These are phyloP conservation scores for Aspergillus brunneoviolaceus DNA, from an alignment of 2,329 filamentous ascomycete genomes.

Conservation along the genomic window DNA sequence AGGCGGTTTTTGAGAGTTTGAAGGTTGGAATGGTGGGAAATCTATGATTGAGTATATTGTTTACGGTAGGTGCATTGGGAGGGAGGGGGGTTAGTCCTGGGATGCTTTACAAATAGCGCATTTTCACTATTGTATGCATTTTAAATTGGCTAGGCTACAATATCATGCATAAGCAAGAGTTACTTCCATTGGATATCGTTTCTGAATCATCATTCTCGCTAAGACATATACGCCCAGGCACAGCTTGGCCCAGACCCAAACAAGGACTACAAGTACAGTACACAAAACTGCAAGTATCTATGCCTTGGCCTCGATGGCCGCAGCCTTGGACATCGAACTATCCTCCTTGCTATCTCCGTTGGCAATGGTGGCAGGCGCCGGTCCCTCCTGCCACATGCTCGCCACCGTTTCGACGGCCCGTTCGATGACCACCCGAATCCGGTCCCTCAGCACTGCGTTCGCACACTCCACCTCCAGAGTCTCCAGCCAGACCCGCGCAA, in stretches of 20 bases:
- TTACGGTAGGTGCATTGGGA: background rate
- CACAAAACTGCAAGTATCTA: slow-evolving; percentile 5
- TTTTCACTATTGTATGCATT: too few species aligned
- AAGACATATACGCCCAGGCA: background rate
- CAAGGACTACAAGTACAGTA: background rate
- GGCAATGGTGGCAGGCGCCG: slow-evolving; percentile 21
- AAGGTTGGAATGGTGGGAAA: background rate
- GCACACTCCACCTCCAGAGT: slow-evolving; percentile 83
- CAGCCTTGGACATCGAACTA: slow-evolving; percentile 16
- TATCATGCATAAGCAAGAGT: background rate
- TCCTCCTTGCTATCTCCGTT: slow-evolving; percentile 26
- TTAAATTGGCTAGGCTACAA: too few species aligned
- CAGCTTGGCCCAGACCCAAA: background rate
- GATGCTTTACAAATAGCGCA: too few species aligned
- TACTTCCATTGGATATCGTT: background rate
- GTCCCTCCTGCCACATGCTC: slow-evolving; percentile 56
- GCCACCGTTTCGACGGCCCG: slow-evolving; percentile 83
- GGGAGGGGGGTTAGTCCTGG: too few species aligned
- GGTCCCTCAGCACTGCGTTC: slow-evolving; percentile 74
- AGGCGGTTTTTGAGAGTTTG: slow-evolving; percentile 46
- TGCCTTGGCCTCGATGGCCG: slow-evolving; percentile 26
- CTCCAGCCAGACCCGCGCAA: slow-evolving; percentile 89
- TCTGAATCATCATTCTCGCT: background rate
- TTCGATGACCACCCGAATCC: slow-evolving; percentile 86
- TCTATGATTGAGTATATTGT: background rate